These are phyloP conservation scores for Nidularia sp. DNA, from an alignment of 768 basidiomycete species.

Conservation along the genomic window DNA sequence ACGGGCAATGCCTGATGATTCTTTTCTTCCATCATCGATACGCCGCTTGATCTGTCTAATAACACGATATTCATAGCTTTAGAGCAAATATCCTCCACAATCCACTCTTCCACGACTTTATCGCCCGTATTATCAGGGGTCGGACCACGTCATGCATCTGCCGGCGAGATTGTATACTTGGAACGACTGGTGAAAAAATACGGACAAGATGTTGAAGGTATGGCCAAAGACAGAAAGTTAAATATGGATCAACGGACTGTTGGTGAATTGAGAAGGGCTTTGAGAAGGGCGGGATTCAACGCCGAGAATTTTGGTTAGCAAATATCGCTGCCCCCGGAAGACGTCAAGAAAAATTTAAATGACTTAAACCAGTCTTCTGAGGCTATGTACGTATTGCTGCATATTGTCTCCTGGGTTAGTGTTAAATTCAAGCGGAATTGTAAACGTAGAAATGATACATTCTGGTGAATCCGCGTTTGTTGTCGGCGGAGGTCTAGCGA, in stretches of 20 bases:
- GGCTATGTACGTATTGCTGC: no score
- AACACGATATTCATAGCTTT: conserved; percentile 44
- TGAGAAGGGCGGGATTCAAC: conserved; percentile 48
- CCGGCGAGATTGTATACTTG: conserved; percentile 67
- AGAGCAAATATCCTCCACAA: conserved; percentile 51
- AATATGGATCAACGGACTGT: conserved; percentile 84
- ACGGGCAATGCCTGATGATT: background rate
- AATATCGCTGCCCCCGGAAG: no score
- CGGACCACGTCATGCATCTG: conserved; percentile 60
- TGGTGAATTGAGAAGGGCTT: conserved; percentile 67
- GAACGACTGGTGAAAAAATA: conserved; percentile 62
- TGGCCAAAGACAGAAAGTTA: conserved; percentile 75
- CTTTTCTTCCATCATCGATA: background rate
- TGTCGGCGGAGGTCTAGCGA: no score
- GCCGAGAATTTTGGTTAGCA: no score
- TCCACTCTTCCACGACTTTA: conserved; percentile 28
- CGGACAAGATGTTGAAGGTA: conserved; percentile 65
- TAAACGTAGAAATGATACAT: no score
- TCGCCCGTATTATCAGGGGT: conserved; percentile 33
- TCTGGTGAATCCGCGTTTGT: no score
- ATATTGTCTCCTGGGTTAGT: no score
- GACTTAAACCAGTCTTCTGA: no score
- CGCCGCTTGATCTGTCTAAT: conserved; percentile 9
- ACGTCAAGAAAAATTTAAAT: no score
- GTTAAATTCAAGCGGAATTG: no score